Conservation (phyloP, 1,139 yeast species). For the Pichia sp. region DNA sequence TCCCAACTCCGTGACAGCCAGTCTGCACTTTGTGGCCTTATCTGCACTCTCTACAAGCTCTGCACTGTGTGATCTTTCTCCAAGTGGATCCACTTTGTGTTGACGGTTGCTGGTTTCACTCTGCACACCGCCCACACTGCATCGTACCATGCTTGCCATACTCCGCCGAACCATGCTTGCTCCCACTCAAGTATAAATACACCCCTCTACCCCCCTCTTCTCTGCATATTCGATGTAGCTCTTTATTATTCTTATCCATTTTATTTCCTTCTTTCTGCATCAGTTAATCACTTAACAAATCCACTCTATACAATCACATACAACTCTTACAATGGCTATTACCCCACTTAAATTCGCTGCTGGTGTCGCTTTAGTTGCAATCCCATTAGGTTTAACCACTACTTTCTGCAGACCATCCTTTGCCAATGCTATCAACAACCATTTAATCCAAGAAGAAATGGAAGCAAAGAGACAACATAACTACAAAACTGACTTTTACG, state of each 20-base stretch:
- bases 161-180: too few species aligned
- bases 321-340: slow-evolving; percentile 16
- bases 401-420: slow-evolving; percentile 32
- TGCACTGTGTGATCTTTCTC: too few species aligned
- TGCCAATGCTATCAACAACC: slow-evolving; percentile 33
- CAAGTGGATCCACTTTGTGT: too few species aligned
- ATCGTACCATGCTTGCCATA: too few species aligned
- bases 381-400: slow-evolving; percentile 29
- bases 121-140: too few species aligned
- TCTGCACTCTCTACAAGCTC: too few species aligned
- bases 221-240: neutral
- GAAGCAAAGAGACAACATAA: slow-evolving; percentile 29
- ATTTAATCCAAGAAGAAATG: slow-evolving; percentile 31
- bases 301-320: neutral
- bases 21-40: too few species aligned
- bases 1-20: too few species aligned
- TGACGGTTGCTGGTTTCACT: too few species aligned
- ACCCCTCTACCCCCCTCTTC: neutral
- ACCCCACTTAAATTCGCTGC: slow-evolving; percentile 29
- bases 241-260: neutral
- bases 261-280: slow-evolving; percentile 3
- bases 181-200: neutral
- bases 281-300: neutral
- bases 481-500: slow-evolving; percentile 28
- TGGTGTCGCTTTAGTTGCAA: slow-evolving; percentile 30